Evolutionary conservation across 148 eudicot genomes (phyloP).

Genomic region (Fallopia convolvulus): DNA sequence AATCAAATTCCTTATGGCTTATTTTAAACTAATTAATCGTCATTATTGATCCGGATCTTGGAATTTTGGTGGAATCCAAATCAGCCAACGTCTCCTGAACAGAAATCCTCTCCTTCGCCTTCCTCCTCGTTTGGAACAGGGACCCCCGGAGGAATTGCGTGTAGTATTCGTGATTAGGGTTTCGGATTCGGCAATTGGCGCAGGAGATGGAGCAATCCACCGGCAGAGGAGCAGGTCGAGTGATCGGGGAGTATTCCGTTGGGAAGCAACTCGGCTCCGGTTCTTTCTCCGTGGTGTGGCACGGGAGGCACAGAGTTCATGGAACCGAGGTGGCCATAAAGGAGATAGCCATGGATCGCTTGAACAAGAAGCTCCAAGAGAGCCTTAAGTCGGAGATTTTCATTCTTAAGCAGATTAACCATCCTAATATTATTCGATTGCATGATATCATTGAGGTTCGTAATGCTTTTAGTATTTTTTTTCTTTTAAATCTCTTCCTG

Average conservation of each 20-base stretch:
- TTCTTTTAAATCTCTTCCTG: not conserved
- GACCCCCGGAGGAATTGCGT: not conserved
- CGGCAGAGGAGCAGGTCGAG: conserved; percentile 29
- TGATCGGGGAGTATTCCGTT: conserved; percentile 66
- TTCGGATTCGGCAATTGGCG: not conserved
- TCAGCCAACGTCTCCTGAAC: not conserved
- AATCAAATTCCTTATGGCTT: not conserved
- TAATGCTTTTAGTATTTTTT: not conserved
- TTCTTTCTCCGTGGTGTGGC: conserved; percentile 88
- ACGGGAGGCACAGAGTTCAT: conserved; percentile 55
- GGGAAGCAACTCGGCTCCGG: conserved; percentile 72
- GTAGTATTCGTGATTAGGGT: conserved; percentile 1
- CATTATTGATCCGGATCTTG: conserved; percentile 1
- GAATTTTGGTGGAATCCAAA: conserved; percentile 4
- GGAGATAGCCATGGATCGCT: conserved; percentile 48
- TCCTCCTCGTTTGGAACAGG: not conserved
- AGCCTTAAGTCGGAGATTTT: conserved; percentile 80
- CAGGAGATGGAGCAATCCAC: conserved; percentile 40
- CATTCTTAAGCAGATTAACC: conserved; percentile 63
- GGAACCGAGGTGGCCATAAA: conserved; percentile 85
- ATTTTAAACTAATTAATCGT: not conserved
- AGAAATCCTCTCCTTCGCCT: not conserved
- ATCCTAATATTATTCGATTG: conserved; percentile 74
- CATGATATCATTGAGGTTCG: conserved; percentile 80
- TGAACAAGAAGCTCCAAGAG: conserved; percentile 74